phyloP scores from a whole-genome alignment of 192 early-diverging fungal species.

The Podila clonocystis region DNA sequence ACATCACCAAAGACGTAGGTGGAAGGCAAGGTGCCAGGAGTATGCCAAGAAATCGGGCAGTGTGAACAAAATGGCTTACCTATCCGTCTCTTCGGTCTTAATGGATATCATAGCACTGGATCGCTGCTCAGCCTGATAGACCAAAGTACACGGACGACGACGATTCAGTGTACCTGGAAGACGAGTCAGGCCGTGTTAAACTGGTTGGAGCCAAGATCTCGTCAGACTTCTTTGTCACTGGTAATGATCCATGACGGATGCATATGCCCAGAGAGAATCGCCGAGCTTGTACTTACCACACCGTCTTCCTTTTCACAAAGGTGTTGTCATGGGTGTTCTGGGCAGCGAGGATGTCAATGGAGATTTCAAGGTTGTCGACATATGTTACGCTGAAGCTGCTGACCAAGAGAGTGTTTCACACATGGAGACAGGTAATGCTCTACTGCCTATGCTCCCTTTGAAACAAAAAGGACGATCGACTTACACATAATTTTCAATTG shows the following conservation, averaged over 20 bases:
- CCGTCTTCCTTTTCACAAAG: slow-evolving; percentile 39
- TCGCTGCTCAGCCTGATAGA: slow-evolving; percentile 67
- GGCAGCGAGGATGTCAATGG: slow-evolving; percentile 81
- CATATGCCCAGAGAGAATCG: neutral
- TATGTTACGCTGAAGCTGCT: slow-evolving; percentile 78
- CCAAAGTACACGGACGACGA: slow-evolving; percentile 73
- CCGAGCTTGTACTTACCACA: neutral
- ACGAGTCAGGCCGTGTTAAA: slow-evolving; percentile 91
- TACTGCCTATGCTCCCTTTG: too few species aligned
- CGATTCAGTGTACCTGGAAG: slow-evolving; percentile 80
- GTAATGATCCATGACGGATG: slow-evolving; percentile 32
- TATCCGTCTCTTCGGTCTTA: neutral
- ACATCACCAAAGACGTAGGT: slow-evolving; percentile 84
- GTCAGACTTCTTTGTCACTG: slow-evolving; percentile 74
- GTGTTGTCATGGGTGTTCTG: slow-evolving; percentile 80
- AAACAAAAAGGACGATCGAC: neutral
- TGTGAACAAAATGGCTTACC: neutral
- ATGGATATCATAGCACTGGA: slow-evolving; percentile 64
- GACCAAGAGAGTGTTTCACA: slow-evolving; percentile 57
- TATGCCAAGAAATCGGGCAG: neutral
- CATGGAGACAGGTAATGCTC: slow-evolving; percentile 44
- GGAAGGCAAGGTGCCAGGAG: too few species aligned
- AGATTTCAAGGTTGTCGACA: slow-evolving; percentile 85
- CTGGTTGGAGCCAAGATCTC: slow-evolving; percentile 71
- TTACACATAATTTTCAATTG: neutral